These are phyloP conservation scores for Zasmidium citrigriseum DNA, from an alignment of 2,329 filamentous ascomycete genomes.

Conservation along the genomic window DNA sequence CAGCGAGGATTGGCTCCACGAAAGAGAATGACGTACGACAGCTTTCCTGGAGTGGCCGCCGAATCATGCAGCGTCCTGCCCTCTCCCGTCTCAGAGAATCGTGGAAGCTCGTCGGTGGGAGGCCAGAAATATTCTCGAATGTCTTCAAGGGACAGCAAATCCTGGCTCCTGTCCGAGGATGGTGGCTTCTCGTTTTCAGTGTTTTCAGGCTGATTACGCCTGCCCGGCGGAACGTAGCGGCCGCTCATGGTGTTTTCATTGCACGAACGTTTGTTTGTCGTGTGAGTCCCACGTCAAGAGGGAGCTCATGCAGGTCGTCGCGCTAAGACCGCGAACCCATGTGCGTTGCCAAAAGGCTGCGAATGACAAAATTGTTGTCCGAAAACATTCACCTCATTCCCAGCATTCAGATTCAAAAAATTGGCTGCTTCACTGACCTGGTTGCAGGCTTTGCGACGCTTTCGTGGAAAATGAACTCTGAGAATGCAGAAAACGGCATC, in stretches of 20 bases:
- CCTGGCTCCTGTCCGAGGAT: not conserved
- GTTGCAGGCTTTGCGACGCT: too few species aligned
- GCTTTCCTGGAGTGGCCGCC: slow-evolving; percentile 17
- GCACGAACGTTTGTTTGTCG: too few species aligned
- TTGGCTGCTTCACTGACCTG: too few species aligned
- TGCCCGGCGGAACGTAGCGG: not conserved
- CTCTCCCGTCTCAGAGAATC: not conserved
- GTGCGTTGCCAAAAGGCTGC: too few species aligned
- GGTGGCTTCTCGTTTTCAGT: not conserved
- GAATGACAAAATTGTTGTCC: not conserved
- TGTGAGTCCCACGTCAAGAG: too few species aligned
- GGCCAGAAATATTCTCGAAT: not conserved
- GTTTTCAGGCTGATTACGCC: not conserved
- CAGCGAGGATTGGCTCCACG: slow-evolving; percentile 31
- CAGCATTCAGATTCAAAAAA: too few species aligned
- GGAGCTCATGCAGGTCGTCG: not conserved
- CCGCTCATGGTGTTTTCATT: not conserved
- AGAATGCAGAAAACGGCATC: too few species aligned
- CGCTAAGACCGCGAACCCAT: not conserved
- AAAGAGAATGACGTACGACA: slow-evolving; percentile 30
- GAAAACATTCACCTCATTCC: not conserved
- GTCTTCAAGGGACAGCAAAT: not conserved
- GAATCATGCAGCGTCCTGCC: slow-evolving; percentile 20
- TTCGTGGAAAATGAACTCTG: too few species aligned
- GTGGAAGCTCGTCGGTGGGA: not conserved